Base-by-base conservation (phyloP, 2,329 filamentous ascomycete genomes). In the Claviceps sp. region DNA sequence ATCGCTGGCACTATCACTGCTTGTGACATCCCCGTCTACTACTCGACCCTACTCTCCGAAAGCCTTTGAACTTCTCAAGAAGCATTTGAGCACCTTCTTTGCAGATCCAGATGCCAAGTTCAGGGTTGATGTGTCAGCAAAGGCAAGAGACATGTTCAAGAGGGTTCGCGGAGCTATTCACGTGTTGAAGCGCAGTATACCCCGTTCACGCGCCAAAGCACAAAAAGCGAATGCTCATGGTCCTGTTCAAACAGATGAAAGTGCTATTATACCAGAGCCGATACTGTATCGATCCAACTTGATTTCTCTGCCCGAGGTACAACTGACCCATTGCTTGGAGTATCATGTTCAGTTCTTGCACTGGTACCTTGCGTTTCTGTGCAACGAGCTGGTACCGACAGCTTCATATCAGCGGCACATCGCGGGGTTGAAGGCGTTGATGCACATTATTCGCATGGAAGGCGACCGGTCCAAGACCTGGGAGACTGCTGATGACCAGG, bases 391-490 rank as follows among this genome's bases (percentile, higher is more conserved):
- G 22, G 77, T 80, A 2, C 83, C 89, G 2, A 90, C 85, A 1
- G 82, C 87, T 16, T 93, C 90, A 11, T 98, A 97, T 62, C 90
- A 95, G 63, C 80, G 89, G 6, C 91, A 95, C 58, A 86, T 90
- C 46, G 86, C 86, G 2, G 82, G 88, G 2, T 66, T 97, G 5
- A 88, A 83, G 60, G 81, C 85, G 1, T 67, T 91, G 29, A 72
- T 71, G 0, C 74, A 84, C 50, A 70, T 91, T n/a, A 66, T 89
- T 5, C 78, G 78, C 53, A 80, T 85, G 43, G 85, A 85, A 29
- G 70, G 85, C n/a, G 84, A 85, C 55, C 61, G 71, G 7, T 59
- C 62, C 2, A 68, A 68, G 53, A 60, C 64, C 5, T 69, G 67
- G 68, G 64, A 68, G 50, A 66, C 68, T 1, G 52, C 57, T 39